phyloP scores from a whole-genome alignment of 208 protist species.

The Leishmania guyanensis region DNA sequence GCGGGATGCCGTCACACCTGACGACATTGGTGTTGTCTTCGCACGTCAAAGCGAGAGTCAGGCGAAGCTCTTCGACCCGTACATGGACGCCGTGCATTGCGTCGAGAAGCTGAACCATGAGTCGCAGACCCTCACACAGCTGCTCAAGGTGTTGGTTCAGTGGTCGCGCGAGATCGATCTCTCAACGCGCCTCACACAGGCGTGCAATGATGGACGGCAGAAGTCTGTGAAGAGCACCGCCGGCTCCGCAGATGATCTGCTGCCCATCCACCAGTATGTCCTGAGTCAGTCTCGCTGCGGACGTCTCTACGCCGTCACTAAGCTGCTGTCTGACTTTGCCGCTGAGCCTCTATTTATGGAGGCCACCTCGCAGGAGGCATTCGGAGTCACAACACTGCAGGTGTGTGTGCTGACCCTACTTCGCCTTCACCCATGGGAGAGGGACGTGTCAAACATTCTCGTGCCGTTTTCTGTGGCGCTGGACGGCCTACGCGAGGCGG shows the following conservation, averaged over 20 bases:
- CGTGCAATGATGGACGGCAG: constrained; percentile 31
- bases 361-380: constrained; percentile 74
- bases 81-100: constrained; percentile 75
- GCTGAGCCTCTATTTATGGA: constrained; percentile 69
- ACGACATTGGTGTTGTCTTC: constrained; percentile 84
- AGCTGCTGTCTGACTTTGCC: constrained; percentile 72
- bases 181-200: constrained; percentile 62
- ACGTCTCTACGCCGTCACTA: constrained; percentile 62
- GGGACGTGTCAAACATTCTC: constrained; percentile 53
- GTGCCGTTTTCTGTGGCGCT: constrained; percentile 33
- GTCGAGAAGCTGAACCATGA: constrained; percentile 61
- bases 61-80: constrained; percentile 82
- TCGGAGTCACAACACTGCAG: constrained; percentile 80
- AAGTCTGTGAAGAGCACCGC: constrained; percentile 1
- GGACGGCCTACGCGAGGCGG: constrained; percentile 17
- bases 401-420: constrained; percentile 65
- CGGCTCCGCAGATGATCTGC: constrained; percentile 82
- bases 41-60: constrained; percentile 51
- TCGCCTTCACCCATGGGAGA: constrained; percentile 60
- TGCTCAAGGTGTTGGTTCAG: constrained; percentile 70
- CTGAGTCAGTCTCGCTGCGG: constrained; percentile 56
- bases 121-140: constrained; percentile 51
- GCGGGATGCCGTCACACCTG: constrained; percentile 55
- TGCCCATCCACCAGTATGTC: constrained; percentile 90
- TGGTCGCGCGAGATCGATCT: constrained; percentile 86